A percentile compares a stretch with the other conserved stretches of the same genome.
Evolutionary conservation across 2,329 filamentous ascomycete genomes (phyloP).

Genomic region (Xylariaceae sp.): DNA sequence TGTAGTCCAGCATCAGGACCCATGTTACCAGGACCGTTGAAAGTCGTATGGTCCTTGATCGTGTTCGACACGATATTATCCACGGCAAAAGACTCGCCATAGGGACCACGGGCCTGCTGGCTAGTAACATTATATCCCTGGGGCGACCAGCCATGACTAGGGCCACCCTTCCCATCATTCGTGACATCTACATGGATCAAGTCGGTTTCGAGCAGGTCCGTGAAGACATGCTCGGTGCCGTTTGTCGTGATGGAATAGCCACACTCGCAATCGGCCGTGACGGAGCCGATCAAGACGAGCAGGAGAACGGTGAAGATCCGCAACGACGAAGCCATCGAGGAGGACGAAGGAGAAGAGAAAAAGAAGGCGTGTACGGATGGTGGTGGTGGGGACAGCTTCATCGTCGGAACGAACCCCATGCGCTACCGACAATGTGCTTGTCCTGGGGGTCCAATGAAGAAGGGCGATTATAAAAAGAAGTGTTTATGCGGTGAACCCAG

Average conservation of each 20-base stretch:
- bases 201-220: constrained; percentile 65
- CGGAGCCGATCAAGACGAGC: constrained; percentile 19
- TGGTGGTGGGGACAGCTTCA: constrained; percentile 4
- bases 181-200: constrained; percentile 52
- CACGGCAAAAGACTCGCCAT: constrained; percentile 57
- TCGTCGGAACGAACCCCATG: constrained; percentile 3
- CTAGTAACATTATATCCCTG: constrained; percentile 63
- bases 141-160: constrained; percentile 48
- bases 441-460: background rate
- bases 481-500: constrained; percentile 1
- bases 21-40: constrained; percentile 40
- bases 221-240: constrained; percentile 49
- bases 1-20: constrained; percentile 49
- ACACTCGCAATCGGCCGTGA: constrained; percentile 58
- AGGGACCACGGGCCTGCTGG: constrained; percentile 54
- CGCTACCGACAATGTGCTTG: background rate
- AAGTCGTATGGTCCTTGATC: constrained; percentile 37
- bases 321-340: constrained; percentile 8
- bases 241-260: constrained; percentile 57
- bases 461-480: background rate
- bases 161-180: constrained; percentile 40
- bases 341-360: too few species aligned
- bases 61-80: constrained; percentile 54
- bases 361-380: background rate
- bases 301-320: constrained; percentile 11